These are phyloP conservation scores for Lactuca sativa DNA, from an alignment of 129 eudicot species.

Conservation along the genomic window DNA sequence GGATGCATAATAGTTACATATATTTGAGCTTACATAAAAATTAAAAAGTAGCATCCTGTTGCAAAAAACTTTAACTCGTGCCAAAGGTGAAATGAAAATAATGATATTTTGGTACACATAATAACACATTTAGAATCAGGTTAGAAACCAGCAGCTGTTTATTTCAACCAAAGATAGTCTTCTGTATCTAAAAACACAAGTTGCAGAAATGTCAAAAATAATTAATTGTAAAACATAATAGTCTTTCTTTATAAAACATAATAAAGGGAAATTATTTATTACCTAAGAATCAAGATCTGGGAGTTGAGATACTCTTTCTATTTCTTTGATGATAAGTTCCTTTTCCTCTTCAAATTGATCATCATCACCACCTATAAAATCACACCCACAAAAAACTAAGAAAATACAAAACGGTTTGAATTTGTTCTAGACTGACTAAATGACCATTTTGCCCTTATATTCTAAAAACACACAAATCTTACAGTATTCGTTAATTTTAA, in stretches of 20 bases:
- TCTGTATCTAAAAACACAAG: slow-evolving; percentile 29
- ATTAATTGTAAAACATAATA: neutral
- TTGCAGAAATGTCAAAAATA: neutral
- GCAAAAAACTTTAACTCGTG: slow-evolving; percentile 3
- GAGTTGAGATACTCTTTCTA: slow-evolving; percentile 75
- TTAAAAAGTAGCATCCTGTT: slow-evolving; percentile 15
- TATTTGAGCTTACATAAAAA: slow-evolving; percentile 21
- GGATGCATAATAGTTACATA: slow-evolving; percentile 28
- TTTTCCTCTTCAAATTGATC: slow-evolving; percentile 98
- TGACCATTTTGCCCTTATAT: slow-evolving; percentile 5
- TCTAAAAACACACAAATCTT: neutral
- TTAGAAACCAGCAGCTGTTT: slow-evolving; percentile 26
- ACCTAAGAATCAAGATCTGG: slow-evolving; percentile 59
- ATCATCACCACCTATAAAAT: slow-evolving; percentile 81
- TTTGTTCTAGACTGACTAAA: neutral
- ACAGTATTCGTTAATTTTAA: neutral
- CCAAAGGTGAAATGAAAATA: slow-evolving; percentile 12
- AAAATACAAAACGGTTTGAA: too few relatives aligned
- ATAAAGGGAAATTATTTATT: neutral
- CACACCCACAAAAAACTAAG: neutral
- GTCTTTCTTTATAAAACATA: neutral
- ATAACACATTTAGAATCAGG: slow-evolving; percentile 7
- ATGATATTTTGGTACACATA: slow-evolving; percentile 18
- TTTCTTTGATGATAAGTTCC: slow-evolving; percentile 89
- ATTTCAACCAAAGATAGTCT: slow-evolving; percentile 31